Conservation (phyloP, 257 asterid genomes). For the Solanum bulbocastanum region DNA sequence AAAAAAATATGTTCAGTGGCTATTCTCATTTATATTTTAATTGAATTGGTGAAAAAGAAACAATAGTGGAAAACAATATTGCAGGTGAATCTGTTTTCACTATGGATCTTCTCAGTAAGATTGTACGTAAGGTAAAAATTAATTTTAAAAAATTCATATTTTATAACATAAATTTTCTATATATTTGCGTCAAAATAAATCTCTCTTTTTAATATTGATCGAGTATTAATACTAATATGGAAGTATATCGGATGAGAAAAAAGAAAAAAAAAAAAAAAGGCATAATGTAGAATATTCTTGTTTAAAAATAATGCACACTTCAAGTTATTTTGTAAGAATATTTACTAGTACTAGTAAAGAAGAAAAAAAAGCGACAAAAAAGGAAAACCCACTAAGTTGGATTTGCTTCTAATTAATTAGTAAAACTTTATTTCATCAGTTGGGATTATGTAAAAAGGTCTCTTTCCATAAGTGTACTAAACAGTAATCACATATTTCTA, state of each 20-base stretch:
- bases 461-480: neutral
- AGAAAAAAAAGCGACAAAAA: neutral
- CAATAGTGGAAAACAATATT: neutral
- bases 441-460: neutral
- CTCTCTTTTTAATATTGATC: neutral
- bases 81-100: neutral
- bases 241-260: neutral
- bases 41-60: neutral
- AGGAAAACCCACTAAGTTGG: neutral
- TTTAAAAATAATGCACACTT: neutral
- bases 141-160: fast-evolving
- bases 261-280: fast-evolving
- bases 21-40: neutral
- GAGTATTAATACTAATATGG: too few relatives aligned
- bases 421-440: neutral
- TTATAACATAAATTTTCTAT: neutral
- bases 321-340: neutral
- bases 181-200: too few relatives aligned
- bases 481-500: neutral
- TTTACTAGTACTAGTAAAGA: neutral
- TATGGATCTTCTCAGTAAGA: neutral
- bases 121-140: neutral
- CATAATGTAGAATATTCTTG: neutral
- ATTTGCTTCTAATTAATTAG: neutral
- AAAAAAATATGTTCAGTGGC: neutral